These are phyloP conservation scores for Phaffomyces opuntiae DNA, from an alignment of 805 yeast species.

Conservation along the genomic window DNA sequence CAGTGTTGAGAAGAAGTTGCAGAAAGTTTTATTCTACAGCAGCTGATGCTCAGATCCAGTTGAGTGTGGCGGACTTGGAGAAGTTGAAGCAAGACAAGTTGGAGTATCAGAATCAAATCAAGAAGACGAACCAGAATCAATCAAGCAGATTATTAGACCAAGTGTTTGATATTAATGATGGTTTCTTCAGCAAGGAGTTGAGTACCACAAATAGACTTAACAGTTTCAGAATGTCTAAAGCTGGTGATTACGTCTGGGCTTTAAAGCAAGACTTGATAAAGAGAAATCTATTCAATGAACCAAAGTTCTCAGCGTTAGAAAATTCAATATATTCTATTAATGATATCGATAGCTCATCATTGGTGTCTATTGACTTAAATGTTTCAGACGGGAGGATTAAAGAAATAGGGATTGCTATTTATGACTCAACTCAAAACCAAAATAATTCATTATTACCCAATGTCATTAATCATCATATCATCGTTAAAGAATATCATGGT, in stretches of 20 bases:
- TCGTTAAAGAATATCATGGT: conserved; percentile 16
- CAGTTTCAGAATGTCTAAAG: conserved; percentile 1
- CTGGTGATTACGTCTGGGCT: conserved; percentile 9
- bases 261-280: neutral
- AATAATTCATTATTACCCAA: neutral
- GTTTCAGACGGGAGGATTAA: neutral
- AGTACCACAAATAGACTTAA: neutral
- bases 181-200: neutral
- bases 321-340: conserved; percentile 1
- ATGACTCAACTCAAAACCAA: neutral
- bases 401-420: conserved; percentile 8
- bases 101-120: too few relatives aligned
- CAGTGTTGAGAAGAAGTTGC: too few relatives aligned
- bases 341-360: neutral
- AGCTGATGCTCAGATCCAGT: too few relatives aligned
- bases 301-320: conserved; percentile 1
- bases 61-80: too few relatives aligned
- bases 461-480: conserved; percentile 8
- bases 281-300: neutral
- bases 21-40: too few relatives aligned
- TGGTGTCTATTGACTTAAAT: conserved; percentile 4
- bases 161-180: neutral
- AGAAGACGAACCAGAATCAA: too few relatives aligned
- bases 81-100: too few relatives aligned
- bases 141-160: too few relatives aligned